Conservation (phyloP, 176 grass and related monocot species). For the Musa itinerans region DNA sequence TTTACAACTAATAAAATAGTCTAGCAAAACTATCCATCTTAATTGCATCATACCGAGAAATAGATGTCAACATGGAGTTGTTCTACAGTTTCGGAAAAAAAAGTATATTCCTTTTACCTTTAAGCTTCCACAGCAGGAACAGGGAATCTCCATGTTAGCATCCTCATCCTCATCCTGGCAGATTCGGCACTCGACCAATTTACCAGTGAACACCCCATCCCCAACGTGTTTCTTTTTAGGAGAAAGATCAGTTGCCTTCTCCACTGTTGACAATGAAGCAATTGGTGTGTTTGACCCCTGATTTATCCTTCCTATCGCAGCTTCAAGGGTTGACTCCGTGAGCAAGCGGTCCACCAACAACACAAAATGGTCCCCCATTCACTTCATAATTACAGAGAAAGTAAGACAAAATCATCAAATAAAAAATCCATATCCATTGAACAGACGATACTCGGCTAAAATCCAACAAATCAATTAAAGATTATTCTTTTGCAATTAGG, state of each 20-base stretch:
- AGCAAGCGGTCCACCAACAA: constrained; percentile 84
- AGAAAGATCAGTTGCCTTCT: constrained; percentile 9
- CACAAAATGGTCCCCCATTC: constrained; percentile 88
- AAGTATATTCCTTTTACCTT: constrained; percentile 39
- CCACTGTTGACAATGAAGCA: neutral
- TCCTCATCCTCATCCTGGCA: constrained; percentile 95
- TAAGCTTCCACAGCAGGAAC: constrained; percentile 83
- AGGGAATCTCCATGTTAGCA: constrained; percentile 68
- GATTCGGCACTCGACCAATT: constrained; percentile 87
- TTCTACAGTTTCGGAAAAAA: neutral
- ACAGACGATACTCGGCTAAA: neutral
- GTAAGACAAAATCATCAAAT: neutral
- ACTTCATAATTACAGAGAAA: constrained; percentile 1
- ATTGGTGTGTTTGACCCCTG: constrained; percentile 15
- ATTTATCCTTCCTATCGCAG: constrained; percentile 44
- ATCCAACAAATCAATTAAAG: neutral
- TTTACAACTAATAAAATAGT: no score
- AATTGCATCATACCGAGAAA: no score
- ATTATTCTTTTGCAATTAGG: neutral
- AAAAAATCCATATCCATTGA: neutral
- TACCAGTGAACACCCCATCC: constrained; percentile 14
- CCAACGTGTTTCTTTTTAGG: constrained; percentile 11
- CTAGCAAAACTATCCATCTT: no score
- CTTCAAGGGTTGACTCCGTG: constrained; percentile 87
- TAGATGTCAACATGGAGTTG: no score